phyloP scores from a whole-genome alignment of 2,329 filamentous ascomycete genomes.

The Fusarium xyrophilum region DNA sequence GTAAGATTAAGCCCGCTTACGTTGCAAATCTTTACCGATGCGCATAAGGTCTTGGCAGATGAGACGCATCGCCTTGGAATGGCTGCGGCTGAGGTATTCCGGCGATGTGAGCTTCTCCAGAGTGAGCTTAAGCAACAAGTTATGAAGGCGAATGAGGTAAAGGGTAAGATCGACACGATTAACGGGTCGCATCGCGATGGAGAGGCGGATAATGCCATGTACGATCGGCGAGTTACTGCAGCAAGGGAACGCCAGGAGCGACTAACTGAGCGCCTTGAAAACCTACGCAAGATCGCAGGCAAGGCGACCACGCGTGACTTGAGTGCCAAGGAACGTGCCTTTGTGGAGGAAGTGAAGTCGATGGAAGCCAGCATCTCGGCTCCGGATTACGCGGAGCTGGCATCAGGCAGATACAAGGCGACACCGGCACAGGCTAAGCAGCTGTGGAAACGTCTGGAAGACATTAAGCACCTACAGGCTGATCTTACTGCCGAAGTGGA shows the following conservation, averaged over 20 bases:
- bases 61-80: conserved; percentile 73
- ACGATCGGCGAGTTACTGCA: conserved; percentile 64
- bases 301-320: conserved; percentile 53
- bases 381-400: conserved; percentile 40
- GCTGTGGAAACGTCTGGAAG: conserved; percentile 63
- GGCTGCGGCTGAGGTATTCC: conserved; percentile 76
- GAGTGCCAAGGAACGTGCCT: conserved; percentile 55
- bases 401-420: conserved; percentile 45
- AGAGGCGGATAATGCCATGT: conserved; percentile 61
- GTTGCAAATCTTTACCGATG: conserved; percentile 73
- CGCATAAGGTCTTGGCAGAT: conserved; percentile 72
- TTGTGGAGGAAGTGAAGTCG: conserved; percentile 57
- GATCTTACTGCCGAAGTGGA: conserved; percentile 61
- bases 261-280: conserved; percentile 66
- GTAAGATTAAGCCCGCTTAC: conserved; percentile 74
- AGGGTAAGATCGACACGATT: conserved; percentile 70
- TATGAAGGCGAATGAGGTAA: conserved; percentile 68
- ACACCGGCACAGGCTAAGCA: conserved; percentile 50
- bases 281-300: conserved; percentile 55
- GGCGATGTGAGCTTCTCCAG: conserved; percentile 72
- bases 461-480: conserved; percentile 61
- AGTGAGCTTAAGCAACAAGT: conserved; percentile 73
- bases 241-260: conserved; percentile 63
- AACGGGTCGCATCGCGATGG: conserved; percentile 55
- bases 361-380: conserved; percentile 60